Conservation (phyloP, 352 stramenopile genomes). For the Globisporangium solare region DNA sequence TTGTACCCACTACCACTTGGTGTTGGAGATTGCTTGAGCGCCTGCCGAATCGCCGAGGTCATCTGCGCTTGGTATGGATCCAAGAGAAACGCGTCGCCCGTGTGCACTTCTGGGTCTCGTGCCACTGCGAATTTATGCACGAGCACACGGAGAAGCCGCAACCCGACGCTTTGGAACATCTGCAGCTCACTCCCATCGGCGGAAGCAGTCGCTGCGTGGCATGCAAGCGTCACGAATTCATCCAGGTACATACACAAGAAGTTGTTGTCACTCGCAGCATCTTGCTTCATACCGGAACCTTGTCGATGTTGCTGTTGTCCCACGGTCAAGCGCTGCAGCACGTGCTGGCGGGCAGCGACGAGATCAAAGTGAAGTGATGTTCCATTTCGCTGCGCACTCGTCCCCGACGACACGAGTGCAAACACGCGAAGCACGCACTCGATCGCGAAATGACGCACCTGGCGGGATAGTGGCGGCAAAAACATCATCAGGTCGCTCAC, state of each 20-base stretch:
- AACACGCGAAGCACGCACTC: slow-evolving; percentile 76
- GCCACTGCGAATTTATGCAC: slow-evolving; percentile 50
- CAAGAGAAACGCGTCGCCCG: slow-evolving; percentile 51
- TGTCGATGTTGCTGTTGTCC: neutral
- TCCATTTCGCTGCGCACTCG: slow-evolving; percentile 14
- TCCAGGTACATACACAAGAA: slow-evolving; percentile 87
- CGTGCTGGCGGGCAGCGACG: slow-evolving; percentile 36
- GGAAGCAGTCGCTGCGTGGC: slow-evolving; percentile 68
- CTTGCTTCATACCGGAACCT: neutral
- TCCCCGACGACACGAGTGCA: slow-evolving; percentile 34
- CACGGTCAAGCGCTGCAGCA: slow-evolving; percentile 27
- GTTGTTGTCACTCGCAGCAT: slow-evolving; percentile 28
- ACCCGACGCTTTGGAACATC: slow-evolving; percentile 69
- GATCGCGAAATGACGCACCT: slow-evolving; percentile 74
- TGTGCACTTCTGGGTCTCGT: slow-evolving; percentile 63
- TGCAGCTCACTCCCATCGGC: slow-evolving; percentile 66
- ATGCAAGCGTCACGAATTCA: slow-evolving; percentile 82
- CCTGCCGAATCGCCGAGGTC: slow-evolving; percentile 71
- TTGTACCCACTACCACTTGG: slow-evolving; percentile 12
- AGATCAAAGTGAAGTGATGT: slow-evolving; percentile 69
- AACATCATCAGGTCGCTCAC: slow-evolving; percentile 54
- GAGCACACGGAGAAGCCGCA: slow-evolving; percentile 65
- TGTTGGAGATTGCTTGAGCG: slow-evolving; percentile 49
- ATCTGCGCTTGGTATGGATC: slow-evolving; percentile 84
- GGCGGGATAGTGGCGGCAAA: slow-evolving; percentile 64